Evolutionary conservation across 495 filamentous ascomycete genomes (phyloP).

Genomic region (Xylaria scruposa): DNA sequence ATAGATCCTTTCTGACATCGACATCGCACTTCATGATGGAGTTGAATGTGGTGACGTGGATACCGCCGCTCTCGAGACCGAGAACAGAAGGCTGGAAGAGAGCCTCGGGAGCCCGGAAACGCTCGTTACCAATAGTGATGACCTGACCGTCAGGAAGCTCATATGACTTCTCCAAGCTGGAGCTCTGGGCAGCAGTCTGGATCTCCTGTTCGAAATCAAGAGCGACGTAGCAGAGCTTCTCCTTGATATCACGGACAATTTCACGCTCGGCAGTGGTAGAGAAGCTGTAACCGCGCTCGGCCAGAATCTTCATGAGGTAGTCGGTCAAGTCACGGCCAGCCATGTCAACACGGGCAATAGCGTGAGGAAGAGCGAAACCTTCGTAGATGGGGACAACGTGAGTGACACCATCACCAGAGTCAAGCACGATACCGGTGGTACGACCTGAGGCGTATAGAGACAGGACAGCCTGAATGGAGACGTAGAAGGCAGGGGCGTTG

Average conservation of each 20-base stretch:
- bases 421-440: constrained; percentile 99
- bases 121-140: constrained; percentile 99
- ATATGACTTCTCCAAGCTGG: constrained; percentile 99
- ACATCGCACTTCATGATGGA: constrained; percentile 99
- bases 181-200: constrained; percentile 96
- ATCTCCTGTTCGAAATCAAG: constrained; percentile 99
- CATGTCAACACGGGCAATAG: constrained; percentile 99
- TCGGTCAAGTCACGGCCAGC: constrained; percentile 99
- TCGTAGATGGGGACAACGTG: constrained; percentile 99
- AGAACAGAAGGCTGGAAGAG: constrained; percentile 98
- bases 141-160: constrained; percentile 99
- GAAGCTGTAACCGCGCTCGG: constrained; percentile 99
- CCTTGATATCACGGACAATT: constrained; percentile 99
- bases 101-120: constrained; percentile 99
- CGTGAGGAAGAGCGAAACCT: constrained; percentile 98
- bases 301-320: constrained; percentile 99
- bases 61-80: constrained; percentile 96
- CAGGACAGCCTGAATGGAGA: constrained; percentile 99
- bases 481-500: constrained; percentile 99
- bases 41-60: constrained; percentile 99
- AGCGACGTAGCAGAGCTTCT: constrained; percentile 99
- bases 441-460: constrained; percentile 99
- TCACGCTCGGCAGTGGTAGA: constrained; percentile 99
- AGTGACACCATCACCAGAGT: constrained; percentile 99
- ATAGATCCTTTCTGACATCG: constrained; percentile 98